These are phyloP conservation scores for Chalciporus piperatus DNA, from an alignment of 768 basidiomycete species.

Conservation along the genomic window DNA sequence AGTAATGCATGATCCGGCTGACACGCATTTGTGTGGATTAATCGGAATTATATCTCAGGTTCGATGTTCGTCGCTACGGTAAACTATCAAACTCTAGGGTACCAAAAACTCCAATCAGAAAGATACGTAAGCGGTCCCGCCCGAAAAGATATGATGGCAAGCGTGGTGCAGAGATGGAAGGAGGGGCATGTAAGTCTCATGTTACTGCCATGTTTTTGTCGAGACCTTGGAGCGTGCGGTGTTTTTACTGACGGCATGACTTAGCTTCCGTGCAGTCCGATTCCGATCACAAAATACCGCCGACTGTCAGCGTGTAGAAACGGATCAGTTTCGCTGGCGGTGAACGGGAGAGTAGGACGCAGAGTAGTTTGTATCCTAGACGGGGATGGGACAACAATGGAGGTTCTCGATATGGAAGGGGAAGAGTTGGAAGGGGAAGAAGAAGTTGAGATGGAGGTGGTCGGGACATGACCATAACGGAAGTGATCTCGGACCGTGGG, in stretches of 20 bases:
- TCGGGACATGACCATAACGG: slow-evolving; percentile 20
- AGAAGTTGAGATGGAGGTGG: slow-evolving; percentile 28
- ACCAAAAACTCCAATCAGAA: slow-evolving; percentile 48
- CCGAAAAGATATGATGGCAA: slow-evolving; percentile 66
- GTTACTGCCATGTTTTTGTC: slow-evolving; percentile 28
- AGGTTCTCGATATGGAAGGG: slow-evolving; percentile 77
- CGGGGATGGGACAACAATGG: slow-evolving; percentile 56
- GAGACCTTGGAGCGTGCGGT: slow-evolving; percentile 25
- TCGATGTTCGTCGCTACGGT: slow-evolving; percentile 60
- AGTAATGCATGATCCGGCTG: slow-evolving; percentile 28
- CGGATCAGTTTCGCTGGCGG: slow-evolving; percentile 57
- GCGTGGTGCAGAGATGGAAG: slow-evolving; percentile 54
- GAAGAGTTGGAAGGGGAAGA: slow-evolving; percentile 45
- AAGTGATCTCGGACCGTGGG: slow-evolving; percentile 22
- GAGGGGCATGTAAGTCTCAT: slow-evolving; percentile 59
- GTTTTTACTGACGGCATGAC: slow-evolving; percentile 31
- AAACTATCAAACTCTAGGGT: slow-evolving; percentile 59
- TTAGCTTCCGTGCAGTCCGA: slow-evolving; percentile 49
- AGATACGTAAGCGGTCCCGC: slow-evolving; percentile 51
- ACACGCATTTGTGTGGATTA: slow-evolving; percentile 19
- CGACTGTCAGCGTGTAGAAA: slow-evolving; percentile 49
- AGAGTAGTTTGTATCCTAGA: slow-evolving; percentile 76
- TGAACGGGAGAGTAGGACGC: slow-evolving; percentile 74
- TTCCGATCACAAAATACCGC: slow-evolving; percentile 57
- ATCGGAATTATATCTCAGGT: slow-evolving; percentile 40